phyloP scores from a whole-genome alignment of 352 stramenopile species.

The Plasmopara viticola region DNA sequence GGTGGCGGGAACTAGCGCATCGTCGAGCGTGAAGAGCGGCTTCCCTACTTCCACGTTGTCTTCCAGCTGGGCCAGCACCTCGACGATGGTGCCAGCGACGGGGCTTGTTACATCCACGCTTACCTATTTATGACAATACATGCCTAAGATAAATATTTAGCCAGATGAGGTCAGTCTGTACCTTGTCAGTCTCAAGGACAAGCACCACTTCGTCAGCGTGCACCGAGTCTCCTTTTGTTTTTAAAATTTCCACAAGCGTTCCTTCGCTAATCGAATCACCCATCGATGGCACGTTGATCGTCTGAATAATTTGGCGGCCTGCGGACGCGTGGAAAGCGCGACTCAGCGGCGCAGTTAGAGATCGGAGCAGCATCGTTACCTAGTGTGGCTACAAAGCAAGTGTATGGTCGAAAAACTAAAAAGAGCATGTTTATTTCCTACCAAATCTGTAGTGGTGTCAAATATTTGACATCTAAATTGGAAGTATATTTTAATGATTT shows the following conservation, averaged over 20 bases:
- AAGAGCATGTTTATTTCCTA: no score
- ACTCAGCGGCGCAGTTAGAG: slow-evolving; percentile 14
- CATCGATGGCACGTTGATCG: slow-evolving; percentile 85
- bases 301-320: slow-evolving; percentile 44
- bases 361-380: slow-evolving; percentile 15
- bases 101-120: slow-evolving; percentile 89
- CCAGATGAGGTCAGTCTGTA: slow-evolving; percentile 26
- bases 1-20: slow-evolving; percentile 29
- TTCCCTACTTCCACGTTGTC: slow-evolving; percentile 95
- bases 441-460: no score
- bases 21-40: slow-evolving; percentile 92
- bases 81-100: slow-evolving; percentile 87
- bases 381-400: no score
- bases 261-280: slow-evolving; percentile 98
- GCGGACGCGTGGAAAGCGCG: slow-evolving; percentile 45
- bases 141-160: not conserved
- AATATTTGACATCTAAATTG: no score
- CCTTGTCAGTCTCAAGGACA: slow-evolving; percentile 99
- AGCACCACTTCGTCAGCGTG: slow-evolving; percentile 95
- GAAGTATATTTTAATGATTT: no score
- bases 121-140: slow-evolving; percentile 31
- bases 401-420: no score
- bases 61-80: slow-evolving; percentile 92
- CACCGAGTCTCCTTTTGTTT: slow-evolving; percentile 89
- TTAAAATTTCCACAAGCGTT: slow-evolving; percentile 95